Base-by-base conservation (phyloP, 2,329 filamentous ascomycete species). In the Claviceps humidiphila region DNA sequence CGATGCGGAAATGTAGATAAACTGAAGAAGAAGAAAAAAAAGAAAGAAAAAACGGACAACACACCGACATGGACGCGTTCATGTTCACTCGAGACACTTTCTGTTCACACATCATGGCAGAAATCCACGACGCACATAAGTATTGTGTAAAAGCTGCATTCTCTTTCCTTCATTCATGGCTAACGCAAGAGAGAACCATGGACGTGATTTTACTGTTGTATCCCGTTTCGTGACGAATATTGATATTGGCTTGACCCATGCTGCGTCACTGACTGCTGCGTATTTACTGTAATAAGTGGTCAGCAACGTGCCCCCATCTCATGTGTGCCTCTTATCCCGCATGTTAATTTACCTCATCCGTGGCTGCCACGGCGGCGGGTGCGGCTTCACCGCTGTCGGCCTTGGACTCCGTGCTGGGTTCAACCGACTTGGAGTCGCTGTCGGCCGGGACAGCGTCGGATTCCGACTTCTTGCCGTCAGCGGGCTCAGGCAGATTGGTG, bases 391-490 rank as follows among this genome's bases (percentile, higher is more conserved):
- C 63, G 40, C 58, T 56, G 7, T 53, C 48, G 24, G 41, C 54
- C 53, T 58, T 58, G 44, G 51, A 24, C 13, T 53, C 52, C 9
- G 53, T 5, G n/a, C 42, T 47, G 16, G 46, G 46, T 6, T 54
- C 58, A 3, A 42, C 41, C 45, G 49, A 20, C 49, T 57, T 55
- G 49, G 56, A 2, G 17, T 58, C 53, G 47, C 51, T 8, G 13
- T 63, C 64, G 40, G 69, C 66, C 54, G 72, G 68, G 49, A 63
- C 64, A 24, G 69, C 72, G 50, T 75, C 69, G 46, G 60, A 57
- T 20, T 66, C 64, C 11, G 68, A 57, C 48, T 57, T 57, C 30
- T 58, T 57, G 38, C 53, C 50, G 9, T 57, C 55, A 34, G 43
- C 51, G 17, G 43, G 50, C 30, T 34, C 30, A 34, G 9, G 30